Evolutionary conservation across 768 basidiomycete species (phyloP).

Genomic region (Mycena rosella): DNA sequence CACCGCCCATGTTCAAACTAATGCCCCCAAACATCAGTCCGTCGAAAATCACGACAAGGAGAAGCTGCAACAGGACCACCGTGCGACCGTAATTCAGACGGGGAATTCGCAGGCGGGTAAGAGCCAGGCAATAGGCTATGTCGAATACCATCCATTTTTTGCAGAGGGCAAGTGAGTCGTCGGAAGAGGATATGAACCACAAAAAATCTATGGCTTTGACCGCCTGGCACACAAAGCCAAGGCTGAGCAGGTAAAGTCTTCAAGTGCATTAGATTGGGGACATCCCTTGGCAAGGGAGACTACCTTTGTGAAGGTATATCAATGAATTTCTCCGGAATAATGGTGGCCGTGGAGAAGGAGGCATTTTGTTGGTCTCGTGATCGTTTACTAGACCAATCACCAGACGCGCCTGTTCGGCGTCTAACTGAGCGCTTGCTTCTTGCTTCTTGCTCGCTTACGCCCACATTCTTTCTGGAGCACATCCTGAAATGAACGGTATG

Average conservation of each 20-base stretch:
- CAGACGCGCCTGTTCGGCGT: too few relatives aligned
- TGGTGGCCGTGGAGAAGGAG: conserved; percentile 45
- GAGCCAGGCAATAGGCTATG: conserved; percentile 66
- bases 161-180: conserved; percentile 58
- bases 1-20: conserved; percentile 62
- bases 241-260: conserved; percentile 83
- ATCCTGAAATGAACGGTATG: conserved; percentile 13
- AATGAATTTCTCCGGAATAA: conserved; percentile 81
- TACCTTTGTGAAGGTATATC: conserved; percentile 60
- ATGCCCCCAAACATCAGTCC: conserved; percentile 81
- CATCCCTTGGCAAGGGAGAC: not conserved
- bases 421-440: too few relatives aligned
- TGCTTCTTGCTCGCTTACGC: not conserved
- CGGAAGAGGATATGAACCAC: conserved; percentile 63
- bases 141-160: conserved; percentile 83
- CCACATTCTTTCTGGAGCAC: not conserved
- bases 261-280: conserved; percentile 54
- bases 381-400: too few relatives aligned
- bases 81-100: conserved; percentile 76
- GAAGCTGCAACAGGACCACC: conserved; percentile 72
- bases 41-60: conserved; percentile 71
- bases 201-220: conserved; percentile 82
- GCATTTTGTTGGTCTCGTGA: too few relatives aligned
- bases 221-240: conserved; percentile 85
- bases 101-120: conserved; percentile 79